Evolutionary conservation across 495 filamentous ascomycete genomes (phyloP).

Genomic region (Aspergillus sparsus): DNA sequence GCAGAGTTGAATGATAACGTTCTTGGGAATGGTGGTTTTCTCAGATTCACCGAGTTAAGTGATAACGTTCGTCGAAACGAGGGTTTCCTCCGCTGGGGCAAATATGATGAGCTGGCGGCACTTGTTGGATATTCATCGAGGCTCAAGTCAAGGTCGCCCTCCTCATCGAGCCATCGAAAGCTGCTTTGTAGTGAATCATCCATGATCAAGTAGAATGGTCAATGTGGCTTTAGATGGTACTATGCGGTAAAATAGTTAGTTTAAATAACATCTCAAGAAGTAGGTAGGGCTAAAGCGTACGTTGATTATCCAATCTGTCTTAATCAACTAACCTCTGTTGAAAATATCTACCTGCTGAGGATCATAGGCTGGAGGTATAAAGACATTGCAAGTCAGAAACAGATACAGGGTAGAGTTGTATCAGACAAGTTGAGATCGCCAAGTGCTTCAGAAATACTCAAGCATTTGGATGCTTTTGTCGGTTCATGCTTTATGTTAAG

Average conservation of each 20-base stretch:
- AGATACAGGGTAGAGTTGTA: too few relatives aligned
- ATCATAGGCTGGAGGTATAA: too few relatives aligned
- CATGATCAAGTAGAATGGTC: constrained; percentile 40
- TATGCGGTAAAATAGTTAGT: too few relatives aligned
- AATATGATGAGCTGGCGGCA: constrained; percentile 37
- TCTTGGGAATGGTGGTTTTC: constrained; percentile 48
- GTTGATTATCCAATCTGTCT: too few relatives aligned
- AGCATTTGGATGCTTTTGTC: not conserved
- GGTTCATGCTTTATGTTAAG: not conserved
- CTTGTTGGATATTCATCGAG: constrained; percentile 56
- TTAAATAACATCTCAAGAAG: too few relatives aligned
- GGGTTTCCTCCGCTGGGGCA: constrained; percentile 28
- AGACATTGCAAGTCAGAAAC: too few relatives aligned
- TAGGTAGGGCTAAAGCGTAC: too few relatives aligned
- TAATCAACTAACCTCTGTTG: too few relatives aligned
- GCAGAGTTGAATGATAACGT: constrained; percentile 46
- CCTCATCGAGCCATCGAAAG: constrained; percentile 80
- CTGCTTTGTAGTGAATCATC: constrained; percentile 62
- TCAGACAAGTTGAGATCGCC: too few relatives aligned
- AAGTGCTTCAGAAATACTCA: too few relatives aligned
- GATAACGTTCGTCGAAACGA: constrained; percentile 55
- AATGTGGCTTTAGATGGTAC: not conserved
- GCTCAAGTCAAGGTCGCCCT: constrained; percentile 70
- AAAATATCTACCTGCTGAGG: too few relatives aligned
- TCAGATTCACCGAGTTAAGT: constrained; percentile 31